Base-by-base conservation (phyloP, 2,329 filamentous ascomycete species). In the Fusarium bactridioides region DNA sequence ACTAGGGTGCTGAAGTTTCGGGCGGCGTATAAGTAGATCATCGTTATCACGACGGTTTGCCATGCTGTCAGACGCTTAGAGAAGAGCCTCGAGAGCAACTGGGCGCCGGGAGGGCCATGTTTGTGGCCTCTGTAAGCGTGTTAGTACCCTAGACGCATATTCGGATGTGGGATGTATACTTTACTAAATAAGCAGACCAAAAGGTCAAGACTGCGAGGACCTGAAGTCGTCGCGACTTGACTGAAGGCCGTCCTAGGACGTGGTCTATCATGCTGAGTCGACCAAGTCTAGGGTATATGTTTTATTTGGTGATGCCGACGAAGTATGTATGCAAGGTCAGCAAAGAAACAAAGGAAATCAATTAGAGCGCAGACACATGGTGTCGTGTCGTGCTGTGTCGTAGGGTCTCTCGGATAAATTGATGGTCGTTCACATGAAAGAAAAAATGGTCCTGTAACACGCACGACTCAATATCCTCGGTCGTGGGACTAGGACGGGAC, bases 1-100 rank as follows among this genome's bases (percentile, higher is more conserved):
- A 97, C 89, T 10, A 99, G 89, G 73, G 97, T 97, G 79, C 93
- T 95, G 77, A 99, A 97, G 83, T 99, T 98, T 64, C 95, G 93
- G 37, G 93, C 91, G 38, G 95, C 88, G 80, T 99, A 99, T 64
- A 98, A 90, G 82, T 94, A 97, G 55, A 98, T 89, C 82, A 98
- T 92, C 47, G 95, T 97, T 51, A 95, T 84, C 72, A 97, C 91
- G 33, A 97, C 88, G 4, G 92, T 94, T 82, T 97, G 96, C 94
- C 96, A 98, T 75, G 92, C 87, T 10, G 95, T 97, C 65, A 98
- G 86, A 64, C 88, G 88, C 55, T 85, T 88, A 10, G 91, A 91
- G 56, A 96, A 87, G 59, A 91, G 83, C 64, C 87, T 87, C 3
- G 95, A 98, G 65, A 98, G 78, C 50, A 86, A 84, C 64, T 92